Base-by-base conservation (phyloP, 257 asterid species). In the Scutellaria minor region DNA sequence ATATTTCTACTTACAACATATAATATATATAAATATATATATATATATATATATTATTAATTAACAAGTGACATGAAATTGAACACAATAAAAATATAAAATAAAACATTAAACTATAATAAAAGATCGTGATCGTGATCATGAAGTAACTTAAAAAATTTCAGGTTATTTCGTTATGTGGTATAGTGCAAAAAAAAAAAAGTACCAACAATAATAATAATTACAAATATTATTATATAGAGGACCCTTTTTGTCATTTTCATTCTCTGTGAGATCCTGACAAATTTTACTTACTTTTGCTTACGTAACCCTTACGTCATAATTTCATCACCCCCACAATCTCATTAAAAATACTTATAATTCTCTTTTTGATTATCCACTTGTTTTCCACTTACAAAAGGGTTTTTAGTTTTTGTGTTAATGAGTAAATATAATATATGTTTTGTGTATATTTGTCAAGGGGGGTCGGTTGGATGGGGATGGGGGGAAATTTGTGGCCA, bases 361-460 rank as follows among this genome's bases (percentile, higher is more conserved):
- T 5, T 44, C 15, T 15, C 18, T 14, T 79, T 78, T 68, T 40
- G 62, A 69, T 46, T 60, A 44, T 72, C 79, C 82, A 75, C 79
- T 69, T 40, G 84, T 79, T 79, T 73, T 82, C 84, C 84, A 82
- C 82, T 76, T 54, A 52, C 66, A 45, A 75, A 72, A 64, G 65
- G 53, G 69, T 7, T 50, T 31, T 15, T 14, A 68, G 5, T 50
- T 31, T 15, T 14, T 41, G 35, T 51, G 37, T 60, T 35, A n/a
- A 5, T 61, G 45, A 13, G 18, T 52, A 58, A 59, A 70, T 70
- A 14, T 31, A 1, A 31, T 31, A 9, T 57, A 12, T 58, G 47
- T 51, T 18, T 63, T 50, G 41, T 22, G 7, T 31, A 72, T 15
- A 39, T 51, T 39, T 63, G 5, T 59, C 40, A 42, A 57, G 9